Evolutionary conservation across 495 filamentous ascomycete species (phyloP), one percentile per base, ranked within the genome.

Genomic region (Podospora pseudocomata): DNA sequence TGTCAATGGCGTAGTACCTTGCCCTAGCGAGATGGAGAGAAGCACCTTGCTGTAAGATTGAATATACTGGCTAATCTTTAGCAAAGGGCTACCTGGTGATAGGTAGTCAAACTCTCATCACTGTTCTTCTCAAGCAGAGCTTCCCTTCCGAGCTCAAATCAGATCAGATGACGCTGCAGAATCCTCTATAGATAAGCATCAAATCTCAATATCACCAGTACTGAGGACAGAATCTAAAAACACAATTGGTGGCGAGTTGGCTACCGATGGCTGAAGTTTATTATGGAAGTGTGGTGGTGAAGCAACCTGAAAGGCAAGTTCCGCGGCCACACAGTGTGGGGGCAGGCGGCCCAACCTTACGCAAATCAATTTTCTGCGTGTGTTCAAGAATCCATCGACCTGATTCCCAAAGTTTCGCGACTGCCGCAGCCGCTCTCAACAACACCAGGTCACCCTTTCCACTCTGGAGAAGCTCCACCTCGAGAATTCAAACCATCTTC

Each of bases 391-490:
- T 58, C 55, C 55, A 58, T 49, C 39, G 39, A 49, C 39, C 39
- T 49, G 39, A 58, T 58, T 58, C 55, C 23, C n/a, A 58, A 58
- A 58, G 55, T 58, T 58, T 58, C 55, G 55, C 55, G 55, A 58
- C 55, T 58, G 55, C 55, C 18, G 55, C n/a, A 58, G 23, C n/a
- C 55, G n/a, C 55, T 20, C 19, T 58, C 19, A 58, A 26, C 55
- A 19, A 58, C 55, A 19, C 55, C 55, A 18, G 55, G 19, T 58
- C 23, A 58, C 19, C 11, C 55, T 26, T 58, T n/a, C 55, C 55
- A 58, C 23, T 26, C 55, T 58, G n/a, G 7, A 20, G 18, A 58
- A 49, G 39, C 39, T 49, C 39, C 39, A 49, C 39, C 39, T 49
- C 39, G 39, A 49, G 39, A 49, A 49, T 13, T 49, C 39, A 49